A percentile compares a stretch with the other conserved stretches of the same genome.
Evolutionary conservation across 2,329 filamentous ascomycete species (phyloP).

Genomic region (Endothia cerciana): DNA sequence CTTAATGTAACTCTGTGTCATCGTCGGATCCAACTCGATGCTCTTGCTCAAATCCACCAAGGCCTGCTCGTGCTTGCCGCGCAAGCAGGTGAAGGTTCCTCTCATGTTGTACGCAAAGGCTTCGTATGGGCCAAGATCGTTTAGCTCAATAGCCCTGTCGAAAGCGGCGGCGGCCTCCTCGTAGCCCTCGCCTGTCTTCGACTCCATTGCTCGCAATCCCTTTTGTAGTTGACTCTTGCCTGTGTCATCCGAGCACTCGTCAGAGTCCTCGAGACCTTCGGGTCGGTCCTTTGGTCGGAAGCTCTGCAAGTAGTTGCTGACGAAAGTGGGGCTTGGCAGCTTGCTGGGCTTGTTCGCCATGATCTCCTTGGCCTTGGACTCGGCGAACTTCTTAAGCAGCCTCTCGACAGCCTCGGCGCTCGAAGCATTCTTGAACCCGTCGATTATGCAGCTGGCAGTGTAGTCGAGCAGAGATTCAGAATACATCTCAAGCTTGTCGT

Average conservation of each 20-base stretch:
- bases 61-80: slow-evolving; percentile 83
- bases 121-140: slow-evolving; percentile 79
- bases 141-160: slow-evolving; percentile 82
- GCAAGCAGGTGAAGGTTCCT: slow-evolving; percentile 91
- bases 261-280: slow-evolving; percentile 77
- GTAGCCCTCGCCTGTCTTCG: slow-evolving; percentile 89
- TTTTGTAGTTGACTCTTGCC: slow-evolving; percentile 86
- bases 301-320: slow-evolving; percentile 98
- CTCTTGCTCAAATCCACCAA: slow-evolving; percentile 88
- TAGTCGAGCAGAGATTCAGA: slow-evolving; percentile 96
- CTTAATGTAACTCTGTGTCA: slow-evolving; percentile 99
- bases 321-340: slow-evolving; percentile 93
- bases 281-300: slow-evolving; percentile 86
- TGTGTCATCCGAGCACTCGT: slow-evolving; percentile 75
- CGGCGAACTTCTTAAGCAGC: slow-evolving; percentile 93
- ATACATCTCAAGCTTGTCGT: slow-evolving; percentile 89
- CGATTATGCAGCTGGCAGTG: slow-evolving; percentile 98
- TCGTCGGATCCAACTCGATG: slow-evolving; percentile 81
- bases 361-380: slow-evolving; percentile 90
- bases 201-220: slow-evolving; percentile 78
- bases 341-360: slow-evolving; percentile 83
- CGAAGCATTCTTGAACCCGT: slow-evolving; percentile 90
- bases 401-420: slow-evolving; percentile 91
- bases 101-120: slow-evolving; percentile 95
- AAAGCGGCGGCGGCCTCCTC: slow-evolving; percentile 86